These are phyloP conservation scores for Schwanniomyces polymorphus DNA, from an alignment of 805 yeast species.

Conservation along the genomic window DNA sequence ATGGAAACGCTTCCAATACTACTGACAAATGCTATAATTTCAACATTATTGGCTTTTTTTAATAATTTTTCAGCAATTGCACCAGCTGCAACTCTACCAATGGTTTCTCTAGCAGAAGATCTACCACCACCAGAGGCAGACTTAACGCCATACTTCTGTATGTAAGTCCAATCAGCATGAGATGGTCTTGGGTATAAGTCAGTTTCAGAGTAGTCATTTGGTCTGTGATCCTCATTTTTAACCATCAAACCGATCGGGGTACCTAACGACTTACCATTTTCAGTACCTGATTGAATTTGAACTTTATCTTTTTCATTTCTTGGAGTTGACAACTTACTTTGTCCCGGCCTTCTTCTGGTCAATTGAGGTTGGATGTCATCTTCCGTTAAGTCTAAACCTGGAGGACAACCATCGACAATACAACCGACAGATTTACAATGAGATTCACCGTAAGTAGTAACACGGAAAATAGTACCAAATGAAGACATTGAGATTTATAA, in stretches of 20 bases:
- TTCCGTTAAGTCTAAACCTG: constrained; percentile 83
- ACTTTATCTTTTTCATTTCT: constrained; percentile 94
- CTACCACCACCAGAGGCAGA: constrained; percentile 98
- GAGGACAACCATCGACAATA: constrained; percentile 97
- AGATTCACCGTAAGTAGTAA: constrained; percentile 97
- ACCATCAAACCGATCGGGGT: constrained; percentile 96
- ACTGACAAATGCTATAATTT: constrained; percentile 95
- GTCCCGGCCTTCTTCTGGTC: constrained; percentile 97
- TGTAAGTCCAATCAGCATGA: constrained; percentile 95
- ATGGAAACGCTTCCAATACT: constrained; percentile 82
- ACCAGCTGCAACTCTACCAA: constrained; percentile 98
- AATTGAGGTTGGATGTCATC: constrained; percentile 93
- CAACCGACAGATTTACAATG: constrained; percentile 98
- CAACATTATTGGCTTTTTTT: constrained; percentile 73
- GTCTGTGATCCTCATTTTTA: constrained; percentile 93
- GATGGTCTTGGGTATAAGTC: constrained; percentile 96
- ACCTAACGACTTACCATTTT: constrained; percentile 85
- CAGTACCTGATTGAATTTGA: constrained; percentile 92
- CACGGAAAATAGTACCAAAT: constrained; percentile 48
- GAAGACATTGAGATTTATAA: constrained; percentile 32
- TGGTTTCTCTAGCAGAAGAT: constrained; percentile 95
- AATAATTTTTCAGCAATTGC: constrained; percentile 95
- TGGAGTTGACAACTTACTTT: constrained; percentile 88
- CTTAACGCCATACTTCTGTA: constrained; percentile 86
- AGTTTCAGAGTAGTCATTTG: constrained; percentile 93